phyloP scores from a whole-genome alignment of 148 eudicot species.

The Spergularia bocconei region DNA sequence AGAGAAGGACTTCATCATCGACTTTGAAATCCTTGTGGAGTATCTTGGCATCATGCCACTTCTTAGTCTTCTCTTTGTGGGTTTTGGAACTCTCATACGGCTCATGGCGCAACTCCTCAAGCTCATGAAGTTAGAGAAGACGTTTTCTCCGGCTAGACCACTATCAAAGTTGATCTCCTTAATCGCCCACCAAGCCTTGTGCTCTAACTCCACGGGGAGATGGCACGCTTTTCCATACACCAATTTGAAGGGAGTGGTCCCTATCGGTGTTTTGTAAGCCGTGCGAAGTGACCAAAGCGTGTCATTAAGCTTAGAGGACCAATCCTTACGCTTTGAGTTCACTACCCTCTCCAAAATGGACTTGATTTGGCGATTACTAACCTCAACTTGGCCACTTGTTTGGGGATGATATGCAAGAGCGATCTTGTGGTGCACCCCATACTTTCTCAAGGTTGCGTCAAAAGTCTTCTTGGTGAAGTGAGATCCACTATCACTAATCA shows the following conservation, averaged over 20 bases:
- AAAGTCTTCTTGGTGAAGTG: not conserved
- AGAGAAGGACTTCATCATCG: not conserved
- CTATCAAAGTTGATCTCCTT: constrained; percentile 1
- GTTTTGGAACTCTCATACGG: constrained; percentile 17
- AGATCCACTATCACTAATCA: not conserved
- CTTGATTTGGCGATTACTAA: not conserved
- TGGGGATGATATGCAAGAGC: not conserved
- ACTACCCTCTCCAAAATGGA: not conserved
- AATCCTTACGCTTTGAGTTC: not conserved
- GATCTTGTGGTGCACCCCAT: not conserved
- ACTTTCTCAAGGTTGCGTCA: no score
- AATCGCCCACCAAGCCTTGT: constrained; percentile 2
- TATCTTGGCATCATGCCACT: constrained; percentile 12
- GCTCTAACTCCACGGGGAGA: constrained; percentile 6
- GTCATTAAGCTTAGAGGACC: not conserved
- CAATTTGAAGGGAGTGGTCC: not conserved
- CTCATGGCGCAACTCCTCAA: not conserved
- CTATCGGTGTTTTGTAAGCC: constrained; percentile 1
- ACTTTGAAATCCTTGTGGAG: not conserved
- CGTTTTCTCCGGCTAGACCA: not conserved
- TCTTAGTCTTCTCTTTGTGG: constrained; percentile 10
- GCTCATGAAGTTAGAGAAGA: constrained; percentile 8
- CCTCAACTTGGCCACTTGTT: not conserved
- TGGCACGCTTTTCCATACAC: not conserved
- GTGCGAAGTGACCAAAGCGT: constrained; percentile 16